Evolutionary conservation across 768 basidiomycete genomes (phyloP), one percentile per base, ranked within the genome.

Genomic region (Boletellus emodensis): DNA sequence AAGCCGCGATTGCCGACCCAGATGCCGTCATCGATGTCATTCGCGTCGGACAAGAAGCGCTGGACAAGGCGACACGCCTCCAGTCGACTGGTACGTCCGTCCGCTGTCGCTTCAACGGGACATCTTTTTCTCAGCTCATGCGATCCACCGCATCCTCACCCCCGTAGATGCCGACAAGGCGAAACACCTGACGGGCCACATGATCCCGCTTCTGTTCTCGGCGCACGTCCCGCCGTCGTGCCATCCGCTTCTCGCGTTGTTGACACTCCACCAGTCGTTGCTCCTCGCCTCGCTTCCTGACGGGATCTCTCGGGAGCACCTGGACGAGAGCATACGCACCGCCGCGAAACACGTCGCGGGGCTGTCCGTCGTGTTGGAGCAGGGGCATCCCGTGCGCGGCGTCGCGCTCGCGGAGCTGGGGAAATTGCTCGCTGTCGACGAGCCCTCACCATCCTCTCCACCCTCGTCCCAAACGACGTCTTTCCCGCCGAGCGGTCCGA

Each of bases 351-450:
- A 78, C 10, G 71, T 71, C 18, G 69, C 75, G 0, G 92, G 84
- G 1, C 60, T 91, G 6, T 63, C 68, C 4, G 65, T 62, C 12
- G 62, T 89, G 3, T 75, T 91, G 15, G 66, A 72, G 0, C 64
- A 72, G 10, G 87, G 87, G 2, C 93, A 95, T 63, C 92, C 94
- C 0, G 77, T 87, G 1, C 77, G 88, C 1, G 90, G 81, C 0
- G 71, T 94, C 20, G 82, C 87, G 4, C 70, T 85, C 8, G 83
- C 85, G 3, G 92, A 94, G 64, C 73, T 90, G 6, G 91, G 88
- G 0, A 94, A 92, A 69, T 70, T 93, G 7, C 74, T 94, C 6
- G 80, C 81, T 0, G 85, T 92, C 0, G 88, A 92, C 58, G 89
- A 91, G 61, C 84, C 83, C 0, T 65, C 68, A 3, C 79, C 82